Conservation (phyloP, 2,329 filamentous ascomycete species). For the Fusarium albosuccineum region DNA sequence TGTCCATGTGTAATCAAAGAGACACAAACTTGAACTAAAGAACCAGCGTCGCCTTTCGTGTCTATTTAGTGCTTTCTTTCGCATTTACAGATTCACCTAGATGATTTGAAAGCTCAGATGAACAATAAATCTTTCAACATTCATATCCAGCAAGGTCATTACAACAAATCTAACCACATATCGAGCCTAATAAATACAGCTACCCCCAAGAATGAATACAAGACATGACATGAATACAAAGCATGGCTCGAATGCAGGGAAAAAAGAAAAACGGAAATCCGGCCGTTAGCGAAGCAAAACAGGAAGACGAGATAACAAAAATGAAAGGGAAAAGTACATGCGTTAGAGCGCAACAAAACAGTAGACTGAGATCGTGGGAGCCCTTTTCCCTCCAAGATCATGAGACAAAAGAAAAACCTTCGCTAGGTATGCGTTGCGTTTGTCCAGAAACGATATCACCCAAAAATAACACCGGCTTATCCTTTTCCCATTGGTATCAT, state of each 20-base stretch:
- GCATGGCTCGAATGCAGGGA: conserved; percentile 4
- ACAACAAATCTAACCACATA: conserved; percentile 34
- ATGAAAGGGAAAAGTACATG: conserved; percentile 1
- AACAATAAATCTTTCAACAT: conserved; percentile 5
- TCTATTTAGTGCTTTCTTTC: no score
- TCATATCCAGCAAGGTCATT: conserved; percentile 34
- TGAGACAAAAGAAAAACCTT: conserved; percentile 16
- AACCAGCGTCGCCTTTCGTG: no score
- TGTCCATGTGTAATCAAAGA: no score
- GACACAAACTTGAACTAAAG: no score
- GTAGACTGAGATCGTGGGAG: conserved; percentile 37
- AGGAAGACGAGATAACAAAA: conserved; percentile 10
- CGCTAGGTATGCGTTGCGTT: conserved; percentile 22
- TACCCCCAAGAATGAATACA: conserved; percentile 15
- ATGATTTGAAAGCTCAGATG: no score
- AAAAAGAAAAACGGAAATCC: conserved; percentile 21
- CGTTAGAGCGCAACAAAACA: conserved; percentile 15
- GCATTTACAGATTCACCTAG: no score
- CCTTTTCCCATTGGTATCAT: conserved; percentile 38
- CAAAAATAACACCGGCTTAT: conserved; percentile 35
- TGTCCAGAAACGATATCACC: conserved; percentile 11
- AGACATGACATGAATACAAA: conserved; percentile 26
- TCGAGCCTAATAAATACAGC: conserved; percentile 24
- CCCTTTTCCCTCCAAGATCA: conserved; percentile 11
- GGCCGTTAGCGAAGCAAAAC: conserved; percentile 14